Evolutionary conservation across 2,329 filamentous ascomycete species (phyloP).

Genomic region (Trichoderma brevicompactum): DNA sequence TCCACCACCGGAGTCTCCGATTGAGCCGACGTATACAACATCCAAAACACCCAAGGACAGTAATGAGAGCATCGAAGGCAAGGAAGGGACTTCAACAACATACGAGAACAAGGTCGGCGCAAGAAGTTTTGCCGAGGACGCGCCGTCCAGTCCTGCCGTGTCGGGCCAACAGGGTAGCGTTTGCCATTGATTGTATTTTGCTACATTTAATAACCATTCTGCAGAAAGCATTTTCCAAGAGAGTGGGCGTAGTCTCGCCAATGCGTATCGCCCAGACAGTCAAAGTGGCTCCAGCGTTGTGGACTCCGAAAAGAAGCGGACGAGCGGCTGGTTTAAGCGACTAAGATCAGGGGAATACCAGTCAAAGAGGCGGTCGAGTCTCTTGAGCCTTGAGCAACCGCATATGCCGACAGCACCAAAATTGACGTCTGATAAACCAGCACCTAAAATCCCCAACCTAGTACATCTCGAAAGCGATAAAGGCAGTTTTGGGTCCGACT

Average conservation of each 20-base stretch:
- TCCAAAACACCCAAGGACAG: slow-evolving; percentile 42
- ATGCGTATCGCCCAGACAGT: slow-evolving; percentile 53
- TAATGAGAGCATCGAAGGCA: slow-evolving; percentile 27
- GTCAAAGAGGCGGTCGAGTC: slow-evolving; percentile 39
- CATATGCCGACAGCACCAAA: slow-evolving; percentile 34
- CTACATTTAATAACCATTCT: slow-evolving; percentile 58
- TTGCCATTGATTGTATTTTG: slow-evolving; percentile 61
- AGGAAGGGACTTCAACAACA: slow-evolving; percentile 32
- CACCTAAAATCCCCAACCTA: slow-evolving; percentile 65
- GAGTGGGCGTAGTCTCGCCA: slow-evolving; percentile 43
- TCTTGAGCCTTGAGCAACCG: slow-evolving; percentile 45
- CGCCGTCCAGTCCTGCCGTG: slow-evolving; percentile 56
- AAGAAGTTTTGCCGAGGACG: slow-evolving; percentile 57
- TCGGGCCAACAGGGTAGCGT: slow-evolving; percentile 61
- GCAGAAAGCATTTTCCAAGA: slow-evolving; percentile 53
- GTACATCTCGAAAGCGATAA: slow-evolving; percentile 56
- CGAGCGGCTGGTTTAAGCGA: slow-evolving; percentile 63
- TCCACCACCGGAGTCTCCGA: slow-evolving; percentile 60
- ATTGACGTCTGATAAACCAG: slow-evolving; percentile 55
- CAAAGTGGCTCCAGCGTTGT: slow-evolving; percentile 53
- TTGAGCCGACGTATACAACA: slow-evolving; percentile 53
- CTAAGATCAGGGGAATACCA: slow-evolving; percentile 51
- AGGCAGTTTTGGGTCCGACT: slow-evolving; percentile 53
- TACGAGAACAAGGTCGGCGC: slow-evolving; percentile 53
- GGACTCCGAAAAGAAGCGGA: slow-evolving; percentile 60